Evolutionary conservation across 2,329 filamentous ascomycete species (phyloP).

Genomic region (Apiospora koreana): DNA sequence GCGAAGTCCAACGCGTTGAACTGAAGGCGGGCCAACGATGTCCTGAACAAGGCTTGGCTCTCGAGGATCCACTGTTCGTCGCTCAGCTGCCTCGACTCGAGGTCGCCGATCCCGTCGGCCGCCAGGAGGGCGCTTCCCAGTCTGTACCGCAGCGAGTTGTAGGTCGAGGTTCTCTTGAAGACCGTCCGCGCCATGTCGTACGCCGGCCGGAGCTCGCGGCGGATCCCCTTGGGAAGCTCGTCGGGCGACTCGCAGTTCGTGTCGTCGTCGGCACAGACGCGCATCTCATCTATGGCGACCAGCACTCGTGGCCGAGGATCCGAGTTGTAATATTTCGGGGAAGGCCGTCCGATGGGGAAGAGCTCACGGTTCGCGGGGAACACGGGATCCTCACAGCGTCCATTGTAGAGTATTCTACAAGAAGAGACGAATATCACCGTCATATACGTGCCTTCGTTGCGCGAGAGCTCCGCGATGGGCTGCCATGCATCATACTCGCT

Average conservation of each 20-base stretch:
- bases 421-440: conserved; percentile 7
- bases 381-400: neutral
- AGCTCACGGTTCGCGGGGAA: neutral
- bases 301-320: neutral
- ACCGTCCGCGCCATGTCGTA: neutral
- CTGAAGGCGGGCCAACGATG: conserved; percentile 6
- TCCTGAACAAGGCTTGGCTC: conserved; percentile 9
- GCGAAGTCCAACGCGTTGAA: conserved; percentile 6
- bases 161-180: neutral
- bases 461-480: neutral
- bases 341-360: neutral
- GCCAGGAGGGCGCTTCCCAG: neutral
- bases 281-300: neutral
- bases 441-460: neutral
- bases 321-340: neutral
- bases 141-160: neutral
- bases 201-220: neutral
- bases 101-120: conserved; percentile 6
- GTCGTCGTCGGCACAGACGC: neutral
- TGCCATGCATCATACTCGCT: neutral
- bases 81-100: neutral
- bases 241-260: neutral
- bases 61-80: conserved; percentile 12
- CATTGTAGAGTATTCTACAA: conserved; percentile 8
- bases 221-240: neutral